A percentile compares a stretch with the other conserved stretches of the same genome.
These are phyloP conservation scores for Coffea eugenioides DNA, from an alignment of 257 asterid species.

Conservation along the genomic window DNA sequence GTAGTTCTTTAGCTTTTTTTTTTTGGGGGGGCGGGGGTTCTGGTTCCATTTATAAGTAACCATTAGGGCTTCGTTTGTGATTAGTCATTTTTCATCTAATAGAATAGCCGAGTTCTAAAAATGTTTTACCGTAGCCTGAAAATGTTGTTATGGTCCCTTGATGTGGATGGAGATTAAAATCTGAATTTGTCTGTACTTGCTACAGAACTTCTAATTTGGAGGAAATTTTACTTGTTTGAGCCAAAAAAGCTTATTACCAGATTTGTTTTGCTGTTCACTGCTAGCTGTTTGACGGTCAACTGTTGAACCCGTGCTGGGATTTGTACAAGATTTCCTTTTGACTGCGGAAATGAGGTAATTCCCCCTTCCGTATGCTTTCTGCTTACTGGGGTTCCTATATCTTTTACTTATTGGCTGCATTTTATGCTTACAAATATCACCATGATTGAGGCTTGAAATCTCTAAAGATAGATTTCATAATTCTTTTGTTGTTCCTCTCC, in stretches of 20 bases:
- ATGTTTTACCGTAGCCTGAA: neutral
- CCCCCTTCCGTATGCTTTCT: neutral
- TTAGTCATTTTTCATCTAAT: neutral
- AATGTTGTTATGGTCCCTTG: neutral
- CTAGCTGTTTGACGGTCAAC: slow-evolving; percentile 14
- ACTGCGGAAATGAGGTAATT: slow-evolving; percentile 29
- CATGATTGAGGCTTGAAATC: neutral
- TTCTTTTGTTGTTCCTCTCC: neutral
- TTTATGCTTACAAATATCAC: neutral
- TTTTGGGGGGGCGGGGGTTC: no score
- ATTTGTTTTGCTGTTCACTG: slow-evolving; percentile 10
- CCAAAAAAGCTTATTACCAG: neutral
- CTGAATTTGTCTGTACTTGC: neutral
- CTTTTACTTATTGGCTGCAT: neutral
- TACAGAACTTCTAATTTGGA: neutral
- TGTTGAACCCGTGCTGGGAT: slow-evolving; percentile 19
- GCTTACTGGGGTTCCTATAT: neutral
- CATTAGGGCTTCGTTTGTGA: slow-evolving; percentile 4
- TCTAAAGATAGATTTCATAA: neutral
- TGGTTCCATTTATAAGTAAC: neutral
- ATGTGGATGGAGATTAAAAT: neutral
- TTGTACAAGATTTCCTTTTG: slow-evolving; percentile 12
- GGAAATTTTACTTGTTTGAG: neutral
- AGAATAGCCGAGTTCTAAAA: neutral
- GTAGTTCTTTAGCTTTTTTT: neutral